Base-by-base conservation (phyloP, 495 filamentous ascomycete genomes). In the Neurospora sp. region DNA sequence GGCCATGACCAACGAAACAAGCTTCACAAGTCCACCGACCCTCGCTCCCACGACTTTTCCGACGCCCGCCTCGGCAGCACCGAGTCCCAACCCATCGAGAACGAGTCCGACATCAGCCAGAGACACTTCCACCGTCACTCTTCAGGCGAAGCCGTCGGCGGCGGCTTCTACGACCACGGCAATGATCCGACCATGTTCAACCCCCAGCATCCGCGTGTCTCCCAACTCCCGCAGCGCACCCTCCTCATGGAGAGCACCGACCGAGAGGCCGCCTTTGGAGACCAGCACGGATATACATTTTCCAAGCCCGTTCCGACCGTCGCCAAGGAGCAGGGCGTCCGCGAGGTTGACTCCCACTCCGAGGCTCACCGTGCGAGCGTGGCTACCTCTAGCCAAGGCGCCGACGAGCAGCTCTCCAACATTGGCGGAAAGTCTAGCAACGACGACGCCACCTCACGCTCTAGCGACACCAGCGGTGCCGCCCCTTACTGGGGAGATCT, bases 401-500 rank as follows among this genome's bases (percentile, higher is more conserved):
- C 16, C 27, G 14, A 31, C 70, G 27, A 46, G 39, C 48, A 72
- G 31, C 37, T 23, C 4, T 27, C 31, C 10, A 46, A 14, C 8
- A 6, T 8, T 0, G 16, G 66, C n/a, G 44, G 5, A 35, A 48
- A 40, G 59, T 66, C 54, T 14, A 39, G 66, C 12, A 70, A 59
- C 9, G 35, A 35, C 71, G 66, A 40, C 16, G 1, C 18, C 40
- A 39, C 74, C 9, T 18, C 42, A 0, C 48, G 46, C 39, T 5
- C 31, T 1, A n/a, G 27, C 54, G 8, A 66, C 54, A 18, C 27
- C 27, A 35, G 62, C 35, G 69, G n/a, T 5, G 20, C 59, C 1
- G 31, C 77, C 10, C 80, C 82, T 0, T 84, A 85, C 73, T 84
- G 83, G 83, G 83, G 83, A 37, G 73, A 76, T 39, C 76, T 83